Evolutionary conservation across 345 rosid genomes (phyloP).

Genomic region (Eutrema heterophyllum): DNA sequence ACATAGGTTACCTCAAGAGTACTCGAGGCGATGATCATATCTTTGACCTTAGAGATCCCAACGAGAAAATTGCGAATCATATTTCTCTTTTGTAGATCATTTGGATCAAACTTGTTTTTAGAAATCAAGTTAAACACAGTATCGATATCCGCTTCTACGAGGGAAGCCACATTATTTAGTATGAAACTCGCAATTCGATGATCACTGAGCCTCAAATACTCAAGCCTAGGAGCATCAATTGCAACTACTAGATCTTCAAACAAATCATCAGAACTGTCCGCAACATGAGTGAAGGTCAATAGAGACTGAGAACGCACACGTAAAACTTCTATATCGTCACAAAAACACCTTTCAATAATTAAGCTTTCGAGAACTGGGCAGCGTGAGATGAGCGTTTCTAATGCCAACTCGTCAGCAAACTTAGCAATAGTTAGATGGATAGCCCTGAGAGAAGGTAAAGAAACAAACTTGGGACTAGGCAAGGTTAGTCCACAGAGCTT

Average conservation of each 20-base stretch:
- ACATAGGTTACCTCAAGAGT: constrained; percentile 5
- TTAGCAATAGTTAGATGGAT: not conserved
- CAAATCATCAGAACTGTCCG: not conserved
- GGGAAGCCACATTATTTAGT: not conserved
- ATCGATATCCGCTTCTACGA: not conserved
- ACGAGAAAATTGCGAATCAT: not conserved
- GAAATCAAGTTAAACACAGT: not conserved
- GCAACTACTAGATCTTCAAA: not conserved
- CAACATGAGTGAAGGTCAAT: not conserved
- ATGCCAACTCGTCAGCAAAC: not conserved
- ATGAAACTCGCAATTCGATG: not conserved
- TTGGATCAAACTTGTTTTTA: not conserved
- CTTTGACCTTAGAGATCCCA: not conserved
- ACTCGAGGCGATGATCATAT: not conserved
- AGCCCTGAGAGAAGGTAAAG: not conserved
- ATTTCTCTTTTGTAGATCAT: not conserved
- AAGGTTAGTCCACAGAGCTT: not conserved
- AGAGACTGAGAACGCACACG: constrained; percentile 12
- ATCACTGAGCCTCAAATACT: not conserved
- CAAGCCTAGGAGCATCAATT: constrained; percentile 9
- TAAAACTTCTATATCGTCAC: not conserved
- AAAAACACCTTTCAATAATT: not conserved
- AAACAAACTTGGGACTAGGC: constrained; percentile 4
- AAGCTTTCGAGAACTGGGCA: not conserved
- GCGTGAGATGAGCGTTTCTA: constrained; percentile 2